phyloP scores from a whole-genome alignment of 495 filamentous ascomycete species.

The Talaromyces nanjingensis region DNA sequence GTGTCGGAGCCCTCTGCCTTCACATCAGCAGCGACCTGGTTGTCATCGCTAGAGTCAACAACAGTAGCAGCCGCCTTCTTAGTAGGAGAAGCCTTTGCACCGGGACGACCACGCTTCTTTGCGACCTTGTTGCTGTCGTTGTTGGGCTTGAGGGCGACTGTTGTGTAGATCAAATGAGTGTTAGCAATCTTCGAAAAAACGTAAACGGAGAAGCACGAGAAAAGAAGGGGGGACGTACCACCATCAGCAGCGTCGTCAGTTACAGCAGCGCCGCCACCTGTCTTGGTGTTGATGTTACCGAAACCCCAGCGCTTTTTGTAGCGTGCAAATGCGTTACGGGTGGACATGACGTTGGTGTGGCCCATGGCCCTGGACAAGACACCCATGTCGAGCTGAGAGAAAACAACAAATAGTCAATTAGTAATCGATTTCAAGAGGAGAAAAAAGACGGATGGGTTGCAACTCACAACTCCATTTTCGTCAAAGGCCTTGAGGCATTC shows the following conservation, averaged over 20 bases:
- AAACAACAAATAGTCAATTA: neutral
- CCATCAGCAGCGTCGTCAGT: neutral
- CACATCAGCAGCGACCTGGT: neutral
- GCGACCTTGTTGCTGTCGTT: neutral
- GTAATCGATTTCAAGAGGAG: neutral
- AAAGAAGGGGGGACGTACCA: neutral
- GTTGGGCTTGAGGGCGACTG: neutral
- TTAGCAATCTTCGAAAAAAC: neutral
- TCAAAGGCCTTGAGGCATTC: neutral
- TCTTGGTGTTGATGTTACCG: neutral
- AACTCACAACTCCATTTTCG: neutral
- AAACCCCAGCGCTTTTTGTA: constrained; percentile 1
- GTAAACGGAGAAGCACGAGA: neutral
- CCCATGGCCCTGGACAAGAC: neutral
- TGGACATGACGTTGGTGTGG: constrained; percentile 2
- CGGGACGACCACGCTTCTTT: neutral
- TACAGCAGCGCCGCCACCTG: neutral
- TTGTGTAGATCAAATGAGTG: neutral
- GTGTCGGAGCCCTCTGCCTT: neutral
- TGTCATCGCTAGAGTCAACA: neutral
- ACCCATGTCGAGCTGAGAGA: neutral
- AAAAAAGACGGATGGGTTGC: neutral
- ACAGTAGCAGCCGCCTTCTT: neutral
- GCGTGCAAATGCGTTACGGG: neutral
- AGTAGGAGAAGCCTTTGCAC: neutral